These are phyloP conservation scores for Chloris gayana DNA, from an alignment of 176 grass and related monocot species.

Conservation along the genomic window DNA sequence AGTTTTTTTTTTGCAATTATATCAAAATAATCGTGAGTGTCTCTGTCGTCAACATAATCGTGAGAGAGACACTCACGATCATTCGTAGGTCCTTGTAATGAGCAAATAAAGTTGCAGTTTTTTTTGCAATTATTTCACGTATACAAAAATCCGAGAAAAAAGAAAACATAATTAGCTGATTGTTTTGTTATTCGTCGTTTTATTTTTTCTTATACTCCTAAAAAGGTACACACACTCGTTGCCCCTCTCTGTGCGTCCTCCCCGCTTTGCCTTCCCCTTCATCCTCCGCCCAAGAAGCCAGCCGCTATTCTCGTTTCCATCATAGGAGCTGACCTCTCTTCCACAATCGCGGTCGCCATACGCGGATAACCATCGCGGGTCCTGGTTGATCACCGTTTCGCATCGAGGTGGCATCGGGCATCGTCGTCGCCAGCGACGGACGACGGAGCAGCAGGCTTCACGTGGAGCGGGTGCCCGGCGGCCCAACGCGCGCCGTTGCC, in stretches of 20 bases:
- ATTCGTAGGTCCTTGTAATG: too few relatives aligned
- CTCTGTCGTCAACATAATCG: too few relatives aligned
- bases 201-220: too few relatives aligned
- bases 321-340: not conserved
- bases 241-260: not conserved
- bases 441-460: not conserved
- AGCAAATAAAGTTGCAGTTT: too few relatives aligned
- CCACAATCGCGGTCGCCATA: not conserved
- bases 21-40: too few relatives aligned
- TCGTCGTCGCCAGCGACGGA: not conserved
- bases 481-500: not conserved
- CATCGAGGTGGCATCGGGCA: not conserved
- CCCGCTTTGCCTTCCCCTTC: not conserved
- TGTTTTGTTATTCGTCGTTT: too few relatives aligned
- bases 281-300: not conserved
- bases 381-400: not conserved
- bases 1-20: too few relatives aligned
- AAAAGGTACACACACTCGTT: too few relatives aligned
- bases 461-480: not conserved
- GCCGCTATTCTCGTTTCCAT: slow-evolving; percentile 21
- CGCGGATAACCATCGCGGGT: not conserved
- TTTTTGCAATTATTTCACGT: too few relatives aligned
- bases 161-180: too few relatives aligned
- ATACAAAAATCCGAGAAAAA: too few relatives aligned
- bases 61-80: too few relatives aligned